A percentile compares a stretch with the other conserved stretches of the same genome.
Conservation (phyloP, 73 alveolate genomes). For the Paramecium primaurelia region DNA sequence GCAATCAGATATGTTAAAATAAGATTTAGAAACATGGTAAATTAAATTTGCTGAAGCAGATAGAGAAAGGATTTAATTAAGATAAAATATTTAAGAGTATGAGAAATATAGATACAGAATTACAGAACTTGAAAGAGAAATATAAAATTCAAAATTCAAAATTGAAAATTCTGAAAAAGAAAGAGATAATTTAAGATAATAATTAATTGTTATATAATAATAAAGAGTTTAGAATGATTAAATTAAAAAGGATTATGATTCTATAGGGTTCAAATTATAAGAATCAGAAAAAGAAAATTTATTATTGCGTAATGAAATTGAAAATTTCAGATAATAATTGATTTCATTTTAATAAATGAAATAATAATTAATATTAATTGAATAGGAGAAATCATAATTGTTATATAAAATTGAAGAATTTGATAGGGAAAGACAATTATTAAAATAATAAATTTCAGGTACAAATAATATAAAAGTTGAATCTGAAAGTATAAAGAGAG, state of each 20-base stretch:
- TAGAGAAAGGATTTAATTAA: not conserved
- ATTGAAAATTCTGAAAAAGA: not conserved
- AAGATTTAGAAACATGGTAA: not conserved
- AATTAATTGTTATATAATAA: not conserved
- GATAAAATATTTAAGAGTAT: not conserved
- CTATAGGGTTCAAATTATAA: not conserved
- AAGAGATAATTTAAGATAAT: not conserved
- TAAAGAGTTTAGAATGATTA: not conserved
- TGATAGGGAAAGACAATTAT: not conserved
- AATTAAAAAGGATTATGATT: not conserved
- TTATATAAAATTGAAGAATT: not conserved
- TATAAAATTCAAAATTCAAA: not conserved
- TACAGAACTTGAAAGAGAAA: not conserved
- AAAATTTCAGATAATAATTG: not conserved
- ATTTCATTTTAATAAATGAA: not conserved
- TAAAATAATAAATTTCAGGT: not conserved
- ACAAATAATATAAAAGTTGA: not conserved
- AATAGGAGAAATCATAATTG: not conserved
- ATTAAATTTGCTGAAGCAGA: not conserved
- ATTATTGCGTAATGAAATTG: not conserved
- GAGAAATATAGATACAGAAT: not conserved
- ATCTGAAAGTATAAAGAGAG: not conserved
- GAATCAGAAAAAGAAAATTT: not conserved
- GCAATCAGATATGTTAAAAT: not conserved
- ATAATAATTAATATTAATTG: not conserved